phyloP scores from a whole-genome alignment of 2,329 filamentous ascomycete genomes.

The Pyrenophora seminiperda region DNA sequence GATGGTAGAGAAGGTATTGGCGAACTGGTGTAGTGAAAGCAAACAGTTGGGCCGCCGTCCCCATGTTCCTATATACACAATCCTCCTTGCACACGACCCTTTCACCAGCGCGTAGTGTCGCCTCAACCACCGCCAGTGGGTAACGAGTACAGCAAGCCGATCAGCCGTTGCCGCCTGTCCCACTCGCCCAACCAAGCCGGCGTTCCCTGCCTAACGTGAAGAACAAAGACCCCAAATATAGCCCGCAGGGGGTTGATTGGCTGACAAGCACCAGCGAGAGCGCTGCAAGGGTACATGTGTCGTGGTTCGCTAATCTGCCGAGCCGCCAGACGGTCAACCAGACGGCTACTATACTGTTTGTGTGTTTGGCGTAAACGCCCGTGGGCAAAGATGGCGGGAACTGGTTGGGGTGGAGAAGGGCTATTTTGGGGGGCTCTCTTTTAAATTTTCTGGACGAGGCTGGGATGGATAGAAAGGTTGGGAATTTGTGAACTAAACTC shows the following conservation, averaged over 20 bases:
- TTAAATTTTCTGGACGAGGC: background rate
- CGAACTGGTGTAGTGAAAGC: background rate
- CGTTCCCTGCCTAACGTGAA: background rate
- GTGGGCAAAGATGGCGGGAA: background rate
- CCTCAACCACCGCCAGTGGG: constrained; percentile 1
- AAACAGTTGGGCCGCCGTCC: constrained; percentile 1
- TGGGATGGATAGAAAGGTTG: background rate
- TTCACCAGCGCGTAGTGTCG: constrained; percentile 12
- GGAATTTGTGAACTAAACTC: background rate
- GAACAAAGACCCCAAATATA: constrained; percentile 27
- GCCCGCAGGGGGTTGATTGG: constrained; percentile 17
- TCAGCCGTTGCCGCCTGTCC: constrained; percentile 15
- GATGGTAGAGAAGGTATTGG: background rate
- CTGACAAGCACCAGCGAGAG: background rate
- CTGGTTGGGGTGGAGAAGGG: background rate
- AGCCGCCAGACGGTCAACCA: constrained; percentile 11
- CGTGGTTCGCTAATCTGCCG: constrained; percentile 21
- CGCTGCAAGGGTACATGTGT: background rate
- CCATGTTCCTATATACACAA: constrained; percentile 15
- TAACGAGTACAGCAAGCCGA: constrained; percentile 2
- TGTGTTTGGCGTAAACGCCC: constrained; percentile 10
- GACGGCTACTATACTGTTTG: constrained; percentile 1
- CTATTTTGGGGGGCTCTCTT: constrained; percentile 6
- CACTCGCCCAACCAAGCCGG: constrained; percentile 8
- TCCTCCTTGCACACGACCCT: background rate